Conservation (phyloP, 2,329 filamentous ascomycete genomes). For the Fusarium pseudograminearum region DNA sequence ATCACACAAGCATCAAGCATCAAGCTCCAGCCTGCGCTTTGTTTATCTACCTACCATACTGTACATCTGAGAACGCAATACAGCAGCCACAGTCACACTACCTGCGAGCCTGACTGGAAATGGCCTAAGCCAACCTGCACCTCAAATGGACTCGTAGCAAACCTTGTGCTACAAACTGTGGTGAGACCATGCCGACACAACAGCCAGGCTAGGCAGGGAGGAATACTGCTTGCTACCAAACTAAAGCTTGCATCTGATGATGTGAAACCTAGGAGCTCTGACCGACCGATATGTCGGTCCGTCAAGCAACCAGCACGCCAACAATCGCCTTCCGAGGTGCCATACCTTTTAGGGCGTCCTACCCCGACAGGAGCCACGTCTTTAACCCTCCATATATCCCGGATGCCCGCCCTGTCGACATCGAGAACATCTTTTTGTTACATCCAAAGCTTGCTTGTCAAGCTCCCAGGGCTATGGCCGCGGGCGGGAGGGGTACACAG, state of each 20-base stretch:
- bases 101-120: slow-evolving; percentile 15
- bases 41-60: slow-evolving; percentile 9
- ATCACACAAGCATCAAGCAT: neutral
- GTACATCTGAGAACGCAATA: slow-evolving; percentile 1
- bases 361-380: slow-evolving; percentile 45
- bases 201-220: slow-evolving; percentile 13
- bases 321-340: slow-evolving; percentile 8
- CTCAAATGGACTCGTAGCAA: slow-evolving; percentile 19
- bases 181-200: slow-evolving; percentile 9
- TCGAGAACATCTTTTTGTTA: slow-evolving; percentile 22
- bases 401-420: slow-evolving; percentile 26
- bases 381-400: slow-evolving; percentile 34
- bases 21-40: slow-evolving; percentile 13
- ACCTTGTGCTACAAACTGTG: slow-evolving; percentile 9
- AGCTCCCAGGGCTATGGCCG: slow-evolving; percentile 37
- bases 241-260: slow-evolving; percentile 11
- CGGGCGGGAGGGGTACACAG: slow-evolving; percentile 36
- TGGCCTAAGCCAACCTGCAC: slow-evolving; percentile 17
- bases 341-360: slow-evolving; percentile 35
- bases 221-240: slow-evolving; percentile 12
- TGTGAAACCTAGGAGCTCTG: slow-evolving; percentile 24
- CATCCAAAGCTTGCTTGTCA: slow-evolving; percentile 25
- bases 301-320: slow-evolving; percentile 18
- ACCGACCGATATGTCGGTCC: slow-evolving; percentile 29
- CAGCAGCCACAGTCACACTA: slow-evolving; percentile 32